These are phyloP conservation scores for Xylariomycetidae sp. DNA, from an alignment of 2,329 filamentous ascomycete species.

Conservation along the genomic window DNA sequence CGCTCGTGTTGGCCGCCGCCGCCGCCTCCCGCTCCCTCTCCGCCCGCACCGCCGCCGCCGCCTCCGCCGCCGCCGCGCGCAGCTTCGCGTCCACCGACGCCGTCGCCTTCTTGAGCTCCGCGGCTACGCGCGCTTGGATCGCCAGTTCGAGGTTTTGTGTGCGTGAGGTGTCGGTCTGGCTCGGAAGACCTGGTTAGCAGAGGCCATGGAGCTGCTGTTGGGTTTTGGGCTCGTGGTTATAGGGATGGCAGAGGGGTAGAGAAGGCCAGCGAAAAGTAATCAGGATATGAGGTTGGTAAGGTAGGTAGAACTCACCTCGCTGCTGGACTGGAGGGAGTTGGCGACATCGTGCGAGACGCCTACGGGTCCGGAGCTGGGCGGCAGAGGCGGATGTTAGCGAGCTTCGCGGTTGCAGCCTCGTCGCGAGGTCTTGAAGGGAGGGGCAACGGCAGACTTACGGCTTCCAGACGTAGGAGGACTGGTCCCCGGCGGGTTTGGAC, in stretches of 20 bases:
- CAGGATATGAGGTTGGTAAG: too few species aligned
- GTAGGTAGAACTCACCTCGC: slow-evolving; percentile 62
- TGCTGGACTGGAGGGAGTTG: slow-evolving; percentile 74
- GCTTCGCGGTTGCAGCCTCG: background rate
- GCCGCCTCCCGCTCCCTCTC: slow-evolving; percentile 23
- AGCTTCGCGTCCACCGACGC: slow-evolving; percentile 65
- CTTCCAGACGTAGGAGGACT: slow-evolving; percentile 45
- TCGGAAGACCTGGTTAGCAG: background rate
- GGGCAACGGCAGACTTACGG: slow-evolving; percentile 35
- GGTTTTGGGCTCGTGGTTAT: background rate
- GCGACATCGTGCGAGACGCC: slow-evolving; percentile 74
- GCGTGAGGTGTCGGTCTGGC: slow-evolving; percentile 81
- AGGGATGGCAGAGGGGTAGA: background rate
- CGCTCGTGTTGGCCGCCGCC: slow-evolving; percentile 26
- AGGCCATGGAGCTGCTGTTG: background rate
- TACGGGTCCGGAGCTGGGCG: slow-evolving; percentile 36
- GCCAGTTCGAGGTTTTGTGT: slow-evolving; percentile 78
- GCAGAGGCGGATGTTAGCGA: slow-evolving; percentile 2
- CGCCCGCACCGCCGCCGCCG: slow-evolving; percentile 24
- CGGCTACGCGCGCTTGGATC: slow-evolving; percentile 78
- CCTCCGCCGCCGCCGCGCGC: slow-evolving; percentile 58
- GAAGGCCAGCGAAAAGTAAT: background rate
- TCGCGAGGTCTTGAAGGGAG: too few species aligned
- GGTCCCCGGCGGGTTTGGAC: slow-evolving; percentile 45
- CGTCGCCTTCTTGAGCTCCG: slow-evolving; percentile 77